Conservation (phyloP, 2,329 filamentous ascomycete genomes). For the Fusarium stilboides region DNA sequence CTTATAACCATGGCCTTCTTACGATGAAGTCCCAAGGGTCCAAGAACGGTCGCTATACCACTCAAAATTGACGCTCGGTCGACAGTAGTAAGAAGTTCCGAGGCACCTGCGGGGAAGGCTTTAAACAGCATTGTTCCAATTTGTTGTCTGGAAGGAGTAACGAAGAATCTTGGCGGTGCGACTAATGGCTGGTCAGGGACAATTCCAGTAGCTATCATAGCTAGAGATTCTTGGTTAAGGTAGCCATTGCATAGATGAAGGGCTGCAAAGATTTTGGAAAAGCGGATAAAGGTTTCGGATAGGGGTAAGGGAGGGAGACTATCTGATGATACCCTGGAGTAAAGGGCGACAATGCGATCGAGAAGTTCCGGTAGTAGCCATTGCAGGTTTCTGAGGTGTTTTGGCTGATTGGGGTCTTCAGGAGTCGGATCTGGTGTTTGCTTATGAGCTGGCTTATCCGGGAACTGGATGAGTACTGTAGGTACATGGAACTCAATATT, state of each 20-base stretch:
- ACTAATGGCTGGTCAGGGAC: constrained; percentile 66
- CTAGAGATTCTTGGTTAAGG: constrained; percentile 72
- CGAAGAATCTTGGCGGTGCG: constrained; percentile 69
- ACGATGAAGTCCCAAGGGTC: constrained; percentile 82
- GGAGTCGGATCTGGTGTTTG: constrained; percentile 47
- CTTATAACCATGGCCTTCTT: constrained; percentile 94
- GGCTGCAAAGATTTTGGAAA: constrained; percentile 78
- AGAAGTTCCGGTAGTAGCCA: constrained; percentile 79
- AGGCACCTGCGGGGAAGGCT: constrained; percentile 77
- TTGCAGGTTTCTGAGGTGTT: constrained; percentile 69
- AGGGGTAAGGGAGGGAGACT: constrained; percentile 78
- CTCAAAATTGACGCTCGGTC: constrained; percentile 86
- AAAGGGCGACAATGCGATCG: constrained; percentile 81
- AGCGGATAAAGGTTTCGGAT: constrained; percentile 81
- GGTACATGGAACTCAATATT: constrained; percentile 87
- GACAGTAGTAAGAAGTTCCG: constrained; percentile 78
- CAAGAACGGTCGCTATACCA: constrained; percentile 89
- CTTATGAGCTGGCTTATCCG: constrained; percentile 61
- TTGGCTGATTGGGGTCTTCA: constrained; percentile 63
- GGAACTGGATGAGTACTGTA: constrained; percentile 66
- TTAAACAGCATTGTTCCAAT: constrained; percentile 77
- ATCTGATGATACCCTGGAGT: constrained; percentile 79
- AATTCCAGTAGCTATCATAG: constrained; percentile 76
- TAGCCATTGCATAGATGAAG: constrained; percentile 76
- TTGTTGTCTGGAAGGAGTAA: constrained; percentile 71